phyloP scores from a whole-genome alignment of 2,329 filamentous ascomycete species.

The Didymella pomorum region DNA sequence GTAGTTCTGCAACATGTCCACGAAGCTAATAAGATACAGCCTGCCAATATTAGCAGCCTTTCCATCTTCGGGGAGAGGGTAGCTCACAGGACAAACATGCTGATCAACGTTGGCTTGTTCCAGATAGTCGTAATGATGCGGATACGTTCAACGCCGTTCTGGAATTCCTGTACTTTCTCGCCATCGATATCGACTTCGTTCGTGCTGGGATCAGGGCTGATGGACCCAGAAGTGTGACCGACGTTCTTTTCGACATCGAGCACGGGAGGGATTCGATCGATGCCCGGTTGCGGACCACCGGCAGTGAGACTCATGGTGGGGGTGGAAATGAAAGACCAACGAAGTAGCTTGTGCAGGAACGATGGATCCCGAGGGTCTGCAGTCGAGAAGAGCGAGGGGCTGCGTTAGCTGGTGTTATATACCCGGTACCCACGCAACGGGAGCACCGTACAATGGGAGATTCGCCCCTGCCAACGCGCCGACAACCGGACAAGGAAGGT shows the following conservation, averaged over 20 bases:
- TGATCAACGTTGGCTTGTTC: conserved; percentile 49
- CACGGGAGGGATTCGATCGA: conserved; percentile 24
- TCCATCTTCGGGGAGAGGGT: neutral
- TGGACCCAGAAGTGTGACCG: conserved; percentile 19
- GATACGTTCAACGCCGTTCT: conserved; percentile 51
- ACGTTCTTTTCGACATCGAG: conserved; percentile 35
- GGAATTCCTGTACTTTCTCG: conserved; percentile 40
- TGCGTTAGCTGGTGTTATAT: conserved; percentile 22
- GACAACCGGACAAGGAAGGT: conserved; percentile 36
- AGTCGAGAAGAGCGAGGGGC: conserved; percentile 15
- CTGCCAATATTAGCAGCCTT: conserved; percentile 30
- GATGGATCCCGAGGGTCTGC: conserved; percentile 20
- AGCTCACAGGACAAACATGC: conserved; percentile 51
- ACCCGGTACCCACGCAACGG: conserved; percentile 28
- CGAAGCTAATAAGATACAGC: conserved; percentile 58
- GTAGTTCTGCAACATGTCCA: conserved; percentile 57
- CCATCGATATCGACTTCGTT: conserved; percentile 22
- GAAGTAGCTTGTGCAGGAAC: conserved; percentile 21
- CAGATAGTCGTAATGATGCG: conserved; percentile 54
- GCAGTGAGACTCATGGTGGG: conserved; percentile 25
- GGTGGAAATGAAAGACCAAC: conserved; percentile 12
- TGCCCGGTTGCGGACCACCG: conserved; percentile 20
- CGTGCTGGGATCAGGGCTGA: conserved; percentile 24
- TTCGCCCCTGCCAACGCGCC: conserved; percentile 26
- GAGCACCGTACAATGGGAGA: conserved; percentile 7